phyloP scores from a whole-genome alignment of 2,329 filamentous ascomycete species.

The Colletotrichum sp. region DNA sequence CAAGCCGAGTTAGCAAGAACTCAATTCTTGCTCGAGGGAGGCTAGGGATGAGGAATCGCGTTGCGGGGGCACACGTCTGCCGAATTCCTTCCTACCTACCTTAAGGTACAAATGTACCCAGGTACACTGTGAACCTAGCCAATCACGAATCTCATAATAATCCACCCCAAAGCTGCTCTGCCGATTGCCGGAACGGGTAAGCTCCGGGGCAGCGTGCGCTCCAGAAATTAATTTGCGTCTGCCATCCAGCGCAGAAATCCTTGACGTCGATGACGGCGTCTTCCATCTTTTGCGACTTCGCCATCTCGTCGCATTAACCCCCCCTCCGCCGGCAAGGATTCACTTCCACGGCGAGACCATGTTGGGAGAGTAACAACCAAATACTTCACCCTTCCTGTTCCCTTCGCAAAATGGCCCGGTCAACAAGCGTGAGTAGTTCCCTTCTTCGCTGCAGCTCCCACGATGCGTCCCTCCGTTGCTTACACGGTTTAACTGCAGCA shows the following conservation, averaged over 20 bases:
- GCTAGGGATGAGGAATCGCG: too few species aligned
- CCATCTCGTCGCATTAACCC: slow-evolving; percentile 31
- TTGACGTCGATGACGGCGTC: slow-evolving; percentile 16
- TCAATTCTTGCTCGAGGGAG: too few species aligned
- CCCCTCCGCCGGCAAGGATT: slow-evolving; percentile 30
- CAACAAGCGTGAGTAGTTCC: slow-evolving; percentile 23
- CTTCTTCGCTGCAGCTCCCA: background rate
- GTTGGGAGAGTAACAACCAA: background rate
- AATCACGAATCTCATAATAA: background rate
- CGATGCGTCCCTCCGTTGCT: background rate
- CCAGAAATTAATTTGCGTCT: slow-evolving; percentile 4
- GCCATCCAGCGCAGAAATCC: slow-evolving; percentile 7
- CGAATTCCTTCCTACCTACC: too few species aligned
- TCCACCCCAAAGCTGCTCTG: background rate
- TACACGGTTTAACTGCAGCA: slow-evolving; percentile 33
- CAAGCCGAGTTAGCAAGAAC: too few species aligned
- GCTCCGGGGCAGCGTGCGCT: background rate
- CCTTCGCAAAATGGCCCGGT: slow-evolving; percentile 22
- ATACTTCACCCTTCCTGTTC: background rate
- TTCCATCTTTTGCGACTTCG: background rate
- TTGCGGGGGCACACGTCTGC: too few species aligned
- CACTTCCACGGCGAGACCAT: background rate
- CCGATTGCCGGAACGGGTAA: background rate
- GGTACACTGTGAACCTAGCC: background rate
- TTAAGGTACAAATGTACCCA: too few species aligned